Base-by-base conservation (phyloP, 2,329 filamentous ascomycete species). In the Gnomoniopsis sp. region DNA sequence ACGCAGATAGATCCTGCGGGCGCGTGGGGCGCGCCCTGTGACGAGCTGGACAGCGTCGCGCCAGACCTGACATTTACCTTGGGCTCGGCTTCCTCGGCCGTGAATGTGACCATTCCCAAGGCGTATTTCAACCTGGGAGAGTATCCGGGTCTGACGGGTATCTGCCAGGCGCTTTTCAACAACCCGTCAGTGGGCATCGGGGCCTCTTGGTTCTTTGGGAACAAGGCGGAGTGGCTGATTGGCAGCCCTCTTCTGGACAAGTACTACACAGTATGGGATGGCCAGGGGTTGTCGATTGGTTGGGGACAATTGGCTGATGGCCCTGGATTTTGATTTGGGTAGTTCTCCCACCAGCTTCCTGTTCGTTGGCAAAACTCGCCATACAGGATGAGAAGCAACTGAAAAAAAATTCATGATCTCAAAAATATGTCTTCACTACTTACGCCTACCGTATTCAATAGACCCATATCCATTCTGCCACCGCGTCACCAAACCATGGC, bases 241-340 rank as follows among this genome's bases (percentile, higher is more conserved):
- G 72, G 73, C 0, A 69, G 65, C 1, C 70, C 71, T 3, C 60
- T 72, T 17, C 56, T 75, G 23, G 70, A 72, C 65, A 62, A 66
- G 14, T 73, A 73, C 55, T 74, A 74, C 55, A 74, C 72, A 1
- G 68, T 70, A 0, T 74, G 70, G 71, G 67, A 74, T 59, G 68
- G 66, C 0, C 54, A 63, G 17, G 67, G 63, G 8, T n/a, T 64
- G 50, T 55, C 63, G 49, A 55, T 72, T 21, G 70, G 69, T 2
- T 69, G 59, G 59, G 59, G 56, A 2, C 46, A 61, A 44, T 21
- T 61, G n/a, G 23, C 15, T 6, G 56, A 34, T 11, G 49, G 50
- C 8, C 55, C 55, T 49, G 55, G 55, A n/a, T 53, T 44, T 30
- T 34, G 44, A 50, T 19, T 22, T 15, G 34, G 34, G 8, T 8